Base-by-base conservation (phyloP, 1,284 basidiomycete species). In the Cryptococcus sp. region DNA sequence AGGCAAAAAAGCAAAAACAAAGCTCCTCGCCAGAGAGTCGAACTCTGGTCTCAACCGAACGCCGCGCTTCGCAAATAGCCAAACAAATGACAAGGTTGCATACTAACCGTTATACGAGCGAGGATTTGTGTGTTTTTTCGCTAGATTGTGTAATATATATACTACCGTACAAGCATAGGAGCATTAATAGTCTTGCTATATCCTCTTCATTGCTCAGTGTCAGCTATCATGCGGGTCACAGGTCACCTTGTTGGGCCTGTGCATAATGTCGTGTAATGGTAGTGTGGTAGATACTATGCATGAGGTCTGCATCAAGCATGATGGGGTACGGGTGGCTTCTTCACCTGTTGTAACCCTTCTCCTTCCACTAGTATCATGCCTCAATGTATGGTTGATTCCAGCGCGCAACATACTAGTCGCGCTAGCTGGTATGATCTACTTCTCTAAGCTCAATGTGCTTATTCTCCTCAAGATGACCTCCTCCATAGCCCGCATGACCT, bases 401-500 rank as follows among this genome's bases (percentile, higher is more conserved):
- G 29, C 13, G 13, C 13, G 29, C 29, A 10, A 34, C 2, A 4
- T 10, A 4, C 8, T 10, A 34, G 29, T 34, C 29, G 29, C 29
- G 29, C 29, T 34, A 10, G 29, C 29, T 13, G 8, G 3, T 34
- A 34, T 34, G 8, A 34, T 34, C 29, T 34, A 34, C 29, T 34
- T 34, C 8, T 34, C 41, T 44, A 44, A n/a, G 15, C n/a, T n/a
- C 41, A n/a, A 44, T 44, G 11, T 22, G 41, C 8, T 22, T 15
- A 75, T 48, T 43, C 70, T 61, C 7, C 62, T 54, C 48, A 66
- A 20, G 22, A 78, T 65, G 3, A 58, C 67, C 49, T 52, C 45
- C 63, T 78, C 75, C 69, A 78, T 76, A 1, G 69, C 73, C 11
- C 70, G 55, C 52, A 78, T 68, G 3, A 73, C 69, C 23, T 67